Percentiles rank a stretch among this genome's conserved stretches.
phyloP scores from a whole-genome alignment of 148 eudicot genomes.

The Vaccinium vitisidaea region DNA sequence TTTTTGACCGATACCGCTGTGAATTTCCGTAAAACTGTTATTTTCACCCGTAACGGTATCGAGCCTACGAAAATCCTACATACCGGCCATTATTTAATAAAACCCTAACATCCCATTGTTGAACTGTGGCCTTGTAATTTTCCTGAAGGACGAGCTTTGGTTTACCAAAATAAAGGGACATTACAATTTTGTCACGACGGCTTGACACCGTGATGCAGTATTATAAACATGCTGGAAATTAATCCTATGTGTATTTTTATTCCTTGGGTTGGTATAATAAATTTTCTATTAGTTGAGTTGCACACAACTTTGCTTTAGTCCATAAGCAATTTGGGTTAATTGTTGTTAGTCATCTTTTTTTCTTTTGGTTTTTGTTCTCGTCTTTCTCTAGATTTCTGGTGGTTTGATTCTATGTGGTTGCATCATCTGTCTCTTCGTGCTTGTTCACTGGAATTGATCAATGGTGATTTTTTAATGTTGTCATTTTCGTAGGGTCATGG shows the following conservation, averaged over 20 bases:
- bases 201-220: not conserved
- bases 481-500: not conserved
- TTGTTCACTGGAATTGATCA: not conserved
- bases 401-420: not conserved
- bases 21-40: not conserved
- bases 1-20: too few species aligned
- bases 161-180: not conserved
- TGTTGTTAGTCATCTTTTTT: too few species aligned
- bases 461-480: not conserved
- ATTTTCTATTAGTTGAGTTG: too few species aligned
- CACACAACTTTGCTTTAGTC: too few species aligned
- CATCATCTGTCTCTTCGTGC: not conserved
- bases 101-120: not conserved
- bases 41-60: not conserved
- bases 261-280: too few species aligned
- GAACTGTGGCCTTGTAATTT: not conserved
- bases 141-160: not conserved
- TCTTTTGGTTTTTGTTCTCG: too few species aligned
- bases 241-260: too few species aligned
- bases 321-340: too few species aligned
- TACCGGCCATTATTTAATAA: too few species aligned
- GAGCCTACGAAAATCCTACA: not conserved
- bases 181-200: not conserved
- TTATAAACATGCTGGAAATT: too few species aligned
- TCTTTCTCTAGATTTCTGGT: not conserved